A percentile compares a stretch with the other conserved stretches of the same genome.
These are phyloP conservation scores for Exobasidium rhododendri DNA, from an alignment of 1,284 basidiomycete species.

Conservation along the genomic window DNA sequence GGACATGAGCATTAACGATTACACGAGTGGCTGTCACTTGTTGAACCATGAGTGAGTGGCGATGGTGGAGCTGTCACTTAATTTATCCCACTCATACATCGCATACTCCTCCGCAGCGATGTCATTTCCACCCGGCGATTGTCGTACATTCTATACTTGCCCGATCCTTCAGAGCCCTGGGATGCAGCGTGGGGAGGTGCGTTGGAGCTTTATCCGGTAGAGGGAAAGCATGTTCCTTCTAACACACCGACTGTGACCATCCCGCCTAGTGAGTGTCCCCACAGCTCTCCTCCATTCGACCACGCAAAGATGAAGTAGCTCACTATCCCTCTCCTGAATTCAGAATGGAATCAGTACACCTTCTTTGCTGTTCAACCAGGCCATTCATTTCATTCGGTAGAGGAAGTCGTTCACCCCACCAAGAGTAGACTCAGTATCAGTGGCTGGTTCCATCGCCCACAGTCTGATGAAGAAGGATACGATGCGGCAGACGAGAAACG, in stretches of 20 bases:
- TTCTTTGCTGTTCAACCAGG: slow-evolving; percentile 86
- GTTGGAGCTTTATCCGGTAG: slow-evolving; percentile 82
- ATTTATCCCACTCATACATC: background rate
- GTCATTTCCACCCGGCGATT: slow-evolving; percentile 92
- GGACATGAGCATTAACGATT: slow-evolving; percentile 92
- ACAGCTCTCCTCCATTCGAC: background rate
- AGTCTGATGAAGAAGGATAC: slow-evolving; percentile 86
- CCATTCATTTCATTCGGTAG: slow-evolving; percentile 91
- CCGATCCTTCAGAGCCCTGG: slow-evolving; percentile 71
- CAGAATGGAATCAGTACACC: slow-evolving; percentile 93
- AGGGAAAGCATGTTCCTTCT: slow-evolving; percentile 30
- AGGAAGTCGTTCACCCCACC: slow-evolving; percentile 67
- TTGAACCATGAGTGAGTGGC: slow-evolving; percentile 59
- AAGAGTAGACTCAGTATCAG: slow-evolving; percentile 70
- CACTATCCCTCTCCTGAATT: slow-evolving; percentile 64
- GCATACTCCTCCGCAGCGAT: slow-evolving; percentile 65
- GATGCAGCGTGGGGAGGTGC: slow-evolving; percentile 83
- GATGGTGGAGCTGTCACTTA: background rate
- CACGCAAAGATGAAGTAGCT: background rate
- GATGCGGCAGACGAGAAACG: slow-evolving; percentile 61
- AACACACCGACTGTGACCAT: slow-evolving; percentile 41
- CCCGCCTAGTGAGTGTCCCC: slow-evolving; percentile 29
- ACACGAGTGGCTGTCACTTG: slow-evolving; percentile 79
- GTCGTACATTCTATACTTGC: slow-evolving; percentile 96
- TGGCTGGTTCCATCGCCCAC: slow-evolving; percentile 86